A percentile compares a stretch with the other conserved stretches of the same genome.
Evolutionary conservation across 1,284 basidiomycete genomes (phyloP).

Genomic region (Heliocybe sulcata): DNA sequence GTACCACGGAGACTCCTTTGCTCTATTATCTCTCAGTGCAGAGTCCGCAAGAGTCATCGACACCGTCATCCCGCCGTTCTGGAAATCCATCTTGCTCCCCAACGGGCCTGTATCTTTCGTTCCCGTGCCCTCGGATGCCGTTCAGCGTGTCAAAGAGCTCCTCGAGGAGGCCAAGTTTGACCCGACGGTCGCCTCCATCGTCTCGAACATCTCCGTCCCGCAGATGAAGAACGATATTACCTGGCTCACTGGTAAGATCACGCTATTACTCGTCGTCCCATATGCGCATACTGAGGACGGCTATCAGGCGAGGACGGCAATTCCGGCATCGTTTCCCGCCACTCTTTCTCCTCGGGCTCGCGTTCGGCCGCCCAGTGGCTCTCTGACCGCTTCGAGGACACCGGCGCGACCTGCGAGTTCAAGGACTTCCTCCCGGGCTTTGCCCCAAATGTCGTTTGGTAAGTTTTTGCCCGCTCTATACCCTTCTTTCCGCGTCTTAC

Average conservation of each 20-base stretch:
- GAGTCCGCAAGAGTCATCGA: constrained; percentile 33
- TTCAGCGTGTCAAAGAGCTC: constrained; percentile 41
- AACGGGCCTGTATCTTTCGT: constrained; percentile 33
- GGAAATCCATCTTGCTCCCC: constrained; percentile 52
- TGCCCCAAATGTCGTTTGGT: constrained; percentile 83
- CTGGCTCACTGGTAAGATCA: constrained; percentile 63
- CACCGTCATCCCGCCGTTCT: constrained; percentile 48
- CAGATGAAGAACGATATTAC: constrained; percentile 66
- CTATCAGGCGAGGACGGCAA: constrained; percentile 50
- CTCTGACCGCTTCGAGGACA: constrained; percentile 58
- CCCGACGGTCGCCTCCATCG: constrained; percentile 50
- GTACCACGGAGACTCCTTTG: constrained; percentile 31
- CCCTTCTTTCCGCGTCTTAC: not conserved
- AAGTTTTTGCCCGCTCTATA: constrained; percentile 9
- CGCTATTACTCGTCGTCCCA: not conserved
- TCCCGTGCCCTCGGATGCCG: constrained; percentile 44
- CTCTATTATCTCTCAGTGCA: constrained; percentile 36
- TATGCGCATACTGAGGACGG: not conserved
- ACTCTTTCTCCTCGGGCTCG: constrained; percentile 72
- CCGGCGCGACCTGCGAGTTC: constrained; percentile 68
- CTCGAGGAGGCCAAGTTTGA: constrained; percentile 47
- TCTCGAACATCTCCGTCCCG: constrained; percentile 54
- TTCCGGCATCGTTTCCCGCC: constrained; percentile 63
- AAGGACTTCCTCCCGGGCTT: constrained; percentile 63
- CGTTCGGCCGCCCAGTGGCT: constrained; percentile 71